These are phyloP conservation scores for Monascus purpureus DNA, from an alignment of 495 filamentous ascomycete genomes.

Conservation along the genomic window DNA sequence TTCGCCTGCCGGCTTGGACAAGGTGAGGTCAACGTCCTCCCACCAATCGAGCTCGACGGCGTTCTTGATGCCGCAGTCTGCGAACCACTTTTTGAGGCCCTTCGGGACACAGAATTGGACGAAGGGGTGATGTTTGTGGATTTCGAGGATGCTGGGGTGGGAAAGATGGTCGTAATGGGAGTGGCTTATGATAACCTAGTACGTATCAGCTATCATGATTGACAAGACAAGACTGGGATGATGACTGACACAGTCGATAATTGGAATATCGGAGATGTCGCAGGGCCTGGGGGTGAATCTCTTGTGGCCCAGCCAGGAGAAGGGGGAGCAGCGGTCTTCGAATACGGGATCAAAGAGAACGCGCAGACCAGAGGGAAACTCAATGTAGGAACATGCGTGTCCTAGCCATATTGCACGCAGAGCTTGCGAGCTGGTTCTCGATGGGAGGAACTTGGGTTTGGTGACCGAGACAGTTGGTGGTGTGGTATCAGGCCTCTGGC, in stretches of 20 bases:
- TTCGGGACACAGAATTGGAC: conserved; percentile 66
- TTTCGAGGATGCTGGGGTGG: conserved; percentile 45
- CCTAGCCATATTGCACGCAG: conserved; percentile 78
- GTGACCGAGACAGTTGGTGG: conserved; percentile 44
- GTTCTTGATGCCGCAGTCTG: conserved; percentile 38
- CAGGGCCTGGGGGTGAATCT: conserved; percentile 58
- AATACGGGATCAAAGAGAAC: conserved; percentile 84
- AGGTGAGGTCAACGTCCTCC: conserved; percentile 52
- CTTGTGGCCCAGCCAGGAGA: conserved; percentile 49
- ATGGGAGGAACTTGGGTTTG: conserved; percentile 44
- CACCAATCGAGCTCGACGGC: conserved; percentile 80
- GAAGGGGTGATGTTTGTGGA: conserved; percentile 48
- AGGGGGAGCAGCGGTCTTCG: conserved; percentile 57
- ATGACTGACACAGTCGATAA: conserved; percentile 35
- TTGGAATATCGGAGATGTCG: conserved; percentile 54
- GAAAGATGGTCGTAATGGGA: conserved; percentile 77
- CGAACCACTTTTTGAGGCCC: conserved; percentile 66
- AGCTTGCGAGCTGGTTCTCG: conserved; percentile 25
- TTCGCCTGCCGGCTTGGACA: no score
- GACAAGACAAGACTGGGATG: background rate
- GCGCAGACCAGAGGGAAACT: conserved; percentile 63
- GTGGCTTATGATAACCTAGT: conserved; percentile 54
- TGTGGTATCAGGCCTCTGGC: conserved; percentile 37
- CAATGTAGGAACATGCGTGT: conserved; percentile 71
- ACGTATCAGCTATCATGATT: no score